Evolutionary conservation across 2,329 filamentous ascomycete genomes (phyloP).

Genomic region (Cordyceps cateniannulata): DNA sequence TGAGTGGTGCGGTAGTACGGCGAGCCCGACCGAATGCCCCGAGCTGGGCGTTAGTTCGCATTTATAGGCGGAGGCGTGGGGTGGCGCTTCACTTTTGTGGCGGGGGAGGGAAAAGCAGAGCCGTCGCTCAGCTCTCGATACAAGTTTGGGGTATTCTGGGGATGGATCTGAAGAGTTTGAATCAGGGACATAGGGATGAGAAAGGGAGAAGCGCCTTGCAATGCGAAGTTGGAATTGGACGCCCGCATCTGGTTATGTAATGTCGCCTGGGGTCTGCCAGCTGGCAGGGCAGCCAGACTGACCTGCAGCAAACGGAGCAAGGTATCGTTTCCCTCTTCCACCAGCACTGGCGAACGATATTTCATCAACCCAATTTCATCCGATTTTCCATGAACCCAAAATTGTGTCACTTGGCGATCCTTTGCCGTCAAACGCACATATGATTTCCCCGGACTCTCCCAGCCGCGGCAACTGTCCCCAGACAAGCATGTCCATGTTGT

Average conservation of each 20-base stretch:
- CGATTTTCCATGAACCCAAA: too few species aligned
- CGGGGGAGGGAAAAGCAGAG: background rate
- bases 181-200: background rate
- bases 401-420: too few species aligned
- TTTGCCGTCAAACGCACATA: background rate
- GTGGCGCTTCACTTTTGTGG: conserved; percentile 1
- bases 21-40: conserved; percentile 6
- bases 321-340: background rate
- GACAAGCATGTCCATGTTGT: background rate
- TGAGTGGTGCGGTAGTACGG: conserved; percentile 7
- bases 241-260: background rate
- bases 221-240: background rate
- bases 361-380: background rate
- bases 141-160: background rate
- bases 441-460: background rate
- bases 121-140: background rate
- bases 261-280: background rate
- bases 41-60: background rate
- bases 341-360: background rate
- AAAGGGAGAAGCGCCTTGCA: too few species aligned
- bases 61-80: background rate
- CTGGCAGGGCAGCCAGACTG: background rate
- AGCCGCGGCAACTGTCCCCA: background rate
- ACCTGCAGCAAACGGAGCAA: background rate
- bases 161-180: background rate